Evolutionary conservation across 768 basidiomycete genomes (phyloP).

Genomic region (Lactifluus echinatus): DNA sequence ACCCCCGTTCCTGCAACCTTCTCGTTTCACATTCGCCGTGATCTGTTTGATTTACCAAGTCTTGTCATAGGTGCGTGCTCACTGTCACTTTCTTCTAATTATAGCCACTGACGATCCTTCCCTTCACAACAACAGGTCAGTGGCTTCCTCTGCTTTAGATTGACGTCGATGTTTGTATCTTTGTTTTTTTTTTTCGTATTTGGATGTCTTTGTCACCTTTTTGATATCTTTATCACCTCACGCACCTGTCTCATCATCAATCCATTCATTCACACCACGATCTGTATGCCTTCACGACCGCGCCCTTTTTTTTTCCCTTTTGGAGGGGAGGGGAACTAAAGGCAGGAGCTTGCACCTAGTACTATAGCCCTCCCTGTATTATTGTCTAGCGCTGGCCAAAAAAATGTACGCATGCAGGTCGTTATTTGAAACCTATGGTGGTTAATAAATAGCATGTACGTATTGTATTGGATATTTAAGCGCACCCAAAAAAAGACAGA

Average conservation of each 20-base stretch:
- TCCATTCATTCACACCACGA: neutral
- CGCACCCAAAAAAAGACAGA: too few species aligned
- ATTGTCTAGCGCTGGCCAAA: neutral
- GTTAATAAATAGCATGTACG: neutral
- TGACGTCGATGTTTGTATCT: neutral
- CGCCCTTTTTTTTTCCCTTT: neutral
- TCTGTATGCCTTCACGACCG: neutral
- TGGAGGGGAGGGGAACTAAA: neutral
- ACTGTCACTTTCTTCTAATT: neutral
- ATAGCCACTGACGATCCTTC: neutral
- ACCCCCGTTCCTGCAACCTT: conserved; percentile 86
- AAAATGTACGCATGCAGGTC: neutral
- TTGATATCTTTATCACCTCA: conserved; percentile 16
- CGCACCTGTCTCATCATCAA: neutral
- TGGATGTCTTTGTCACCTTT: neutral
- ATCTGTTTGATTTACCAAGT: conserved; percentile 85
- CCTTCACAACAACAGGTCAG: conserved; percentile 47
- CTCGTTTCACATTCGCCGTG: conserved; percentile 91
- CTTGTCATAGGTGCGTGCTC: conserved; percentile 66
- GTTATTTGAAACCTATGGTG: neutral
- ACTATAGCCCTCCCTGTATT: neutral
- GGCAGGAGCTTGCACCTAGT: neutral
- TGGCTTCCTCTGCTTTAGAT: conserved; percentile 75
- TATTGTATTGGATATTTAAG: neutral
- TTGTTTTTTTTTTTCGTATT: neutral